Base-by-base conservation (phyloP, 371 early-diverging fungal genomes). In the Lichtheimia corymbifera region DNA sequence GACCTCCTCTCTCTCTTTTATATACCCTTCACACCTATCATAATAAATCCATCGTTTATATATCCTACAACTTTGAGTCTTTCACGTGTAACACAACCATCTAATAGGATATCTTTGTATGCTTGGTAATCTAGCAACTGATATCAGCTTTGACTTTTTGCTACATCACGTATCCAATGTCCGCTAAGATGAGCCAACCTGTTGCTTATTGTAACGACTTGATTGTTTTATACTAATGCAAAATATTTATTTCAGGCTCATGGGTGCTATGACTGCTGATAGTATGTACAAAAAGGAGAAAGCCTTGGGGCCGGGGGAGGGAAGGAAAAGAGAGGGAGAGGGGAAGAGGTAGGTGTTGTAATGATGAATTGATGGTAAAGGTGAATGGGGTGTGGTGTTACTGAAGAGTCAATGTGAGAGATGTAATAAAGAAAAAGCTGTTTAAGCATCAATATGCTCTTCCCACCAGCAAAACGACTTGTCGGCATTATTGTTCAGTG, bases 391-490 rank as follows among this genome's bases (percentile, higher is more conserved):
- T 4, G 28, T 5, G 7, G 7, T 5, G 35, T 47, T 47, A 47
- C 47, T 47, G 47, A 17, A 11, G 9, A 35, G 35, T 9, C 6
- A 35, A 35, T 35, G 35, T 35, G 28, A 28, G 22, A 22, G 22
- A 28, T 28, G 28, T 28, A 28, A 28, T 28, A 4, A 4, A 28
- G 7, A 28, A 28, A 30, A 2, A 11, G 35, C 0, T 35, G 35
- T 17, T 47, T 17, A 47, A 7, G 47, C 47, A 22, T 47, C 47
- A 11, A 18, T 47, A 17, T n/a, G 47, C 35, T 35, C 35, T 47
- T 75, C 72, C 70, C 76, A 73, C 79, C 79, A 79, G 58, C 68
- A 68, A 54, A 79, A 79, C 13, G 70, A 73, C 54, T 70, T 71
- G 44, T 73, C 65, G 27, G 66, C 54, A 35, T 55, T 35, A 12